A percentile compares a stretch with the other conserved stretches of the same genome.
These are phyloP conservation scores for Colletotrichum sansevieriae DNA, from an alignment of 2,329 filamentous ascomycete species.

Conservation along the genomic window DNA sequence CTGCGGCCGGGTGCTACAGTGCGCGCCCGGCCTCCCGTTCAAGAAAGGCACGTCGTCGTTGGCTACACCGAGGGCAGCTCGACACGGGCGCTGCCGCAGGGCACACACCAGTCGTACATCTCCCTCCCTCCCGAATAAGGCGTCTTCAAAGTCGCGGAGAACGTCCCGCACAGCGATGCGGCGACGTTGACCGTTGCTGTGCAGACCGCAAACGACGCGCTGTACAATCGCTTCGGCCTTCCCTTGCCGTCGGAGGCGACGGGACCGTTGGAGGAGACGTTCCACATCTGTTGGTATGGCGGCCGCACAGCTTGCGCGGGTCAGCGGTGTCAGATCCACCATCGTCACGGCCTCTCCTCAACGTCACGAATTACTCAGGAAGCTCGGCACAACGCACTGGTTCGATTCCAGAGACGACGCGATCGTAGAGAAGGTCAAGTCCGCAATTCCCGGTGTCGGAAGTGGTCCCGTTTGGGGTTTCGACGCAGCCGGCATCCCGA, in stretches of 20 bases:
- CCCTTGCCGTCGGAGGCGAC: background rate
- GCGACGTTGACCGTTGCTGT: slow-evolving; percentile 8
- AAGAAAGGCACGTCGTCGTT: no score
- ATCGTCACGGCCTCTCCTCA: slow-evolving; percentile 48
- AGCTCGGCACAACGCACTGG: slow-evolving; percentile 50
- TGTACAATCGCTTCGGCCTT: slow-evolving; percentile 18
- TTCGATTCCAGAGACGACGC: slow-evolving; percentile 49
- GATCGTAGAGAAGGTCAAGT: no score
- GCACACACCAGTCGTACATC: slow-evolving; percentile 17
- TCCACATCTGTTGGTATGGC: slow-evolving; percentile 50
- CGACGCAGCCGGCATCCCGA: no score
- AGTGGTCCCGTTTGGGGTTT: no score
- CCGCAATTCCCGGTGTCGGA: no score
- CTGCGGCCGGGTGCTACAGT: background rate
- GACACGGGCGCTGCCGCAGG: background rate
- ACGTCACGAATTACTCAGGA: slow-evolving; percentile 48
- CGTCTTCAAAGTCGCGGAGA: slow-evolving; percentile 5
- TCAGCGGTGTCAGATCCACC: slow-evolving; percentile 48
- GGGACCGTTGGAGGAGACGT: slow-evolving; percentile 49
- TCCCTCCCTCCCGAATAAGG: background rate
- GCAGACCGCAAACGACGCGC: slow-evolving; percentile 13
- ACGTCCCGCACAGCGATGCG: slow-evolving; percentile 5
- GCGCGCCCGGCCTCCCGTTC: background rate
- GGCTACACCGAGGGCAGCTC: no score
- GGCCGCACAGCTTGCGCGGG: slow-evolving; percentile 52